phyloP scores from a whole-genome alignment of 768 basidiomycete species.

The Podaxis sp. region DNA sequence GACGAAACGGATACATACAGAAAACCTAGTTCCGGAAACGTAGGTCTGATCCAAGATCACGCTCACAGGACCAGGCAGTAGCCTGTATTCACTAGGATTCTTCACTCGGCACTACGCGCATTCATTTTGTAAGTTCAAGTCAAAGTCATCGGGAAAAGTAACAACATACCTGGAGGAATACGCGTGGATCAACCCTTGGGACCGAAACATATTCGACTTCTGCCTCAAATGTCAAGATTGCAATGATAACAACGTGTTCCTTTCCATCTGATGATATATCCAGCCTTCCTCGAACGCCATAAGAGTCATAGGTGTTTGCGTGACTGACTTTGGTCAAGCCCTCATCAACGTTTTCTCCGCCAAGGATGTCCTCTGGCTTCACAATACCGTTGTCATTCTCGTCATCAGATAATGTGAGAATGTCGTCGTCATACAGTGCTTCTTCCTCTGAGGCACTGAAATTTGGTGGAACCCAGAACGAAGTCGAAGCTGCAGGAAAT shows the following conservation, averaged over 20 bases:
- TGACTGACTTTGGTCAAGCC: conserved; percentile 24
- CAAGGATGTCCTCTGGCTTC: not conserved
- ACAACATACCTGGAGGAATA: conserved; percentile 44
- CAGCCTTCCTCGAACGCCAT: conserved; percentile 44
- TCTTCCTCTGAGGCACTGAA: not conserved
- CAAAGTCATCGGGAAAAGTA: not conserved
- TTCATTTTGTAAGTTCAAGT: not conserved
- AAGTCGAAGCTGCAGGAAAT: not conserved
- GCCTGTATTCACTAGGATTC: conserved; percentile 52
- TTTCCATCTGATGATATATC: conserved; percentile 52
- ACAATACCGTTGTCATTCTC: not conserved
- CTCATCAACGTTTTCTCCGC: not conserved
- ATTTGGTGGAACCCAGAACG: conserved; percentile 1
- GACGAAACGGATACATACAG: conserved; percentile 22
- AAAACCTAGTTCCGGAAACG: conserved; percentile 47
- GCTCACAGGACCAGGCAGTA: conserved; percentile 48
- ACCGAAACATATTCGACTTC: conserved; percentile 43
- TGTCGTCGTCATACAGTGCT: not conserved
- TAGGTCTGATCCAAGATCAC: conserved; percentile 57
- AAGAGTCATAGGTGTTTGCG: conserved; percentile 51
- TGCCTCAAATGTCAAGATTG: conserved; percentile 41
- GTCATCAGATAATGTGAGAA: not conserved
- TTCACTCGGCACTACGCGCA: conserved; percentile 39
- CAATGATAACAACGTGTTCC: conserved; percentile 50
- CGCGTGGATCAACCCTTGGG: conserved; percentile 43